Conservation (phyloP, 495 filamentous ascomycete species). For the Bathelium albidoporum region DNA sequence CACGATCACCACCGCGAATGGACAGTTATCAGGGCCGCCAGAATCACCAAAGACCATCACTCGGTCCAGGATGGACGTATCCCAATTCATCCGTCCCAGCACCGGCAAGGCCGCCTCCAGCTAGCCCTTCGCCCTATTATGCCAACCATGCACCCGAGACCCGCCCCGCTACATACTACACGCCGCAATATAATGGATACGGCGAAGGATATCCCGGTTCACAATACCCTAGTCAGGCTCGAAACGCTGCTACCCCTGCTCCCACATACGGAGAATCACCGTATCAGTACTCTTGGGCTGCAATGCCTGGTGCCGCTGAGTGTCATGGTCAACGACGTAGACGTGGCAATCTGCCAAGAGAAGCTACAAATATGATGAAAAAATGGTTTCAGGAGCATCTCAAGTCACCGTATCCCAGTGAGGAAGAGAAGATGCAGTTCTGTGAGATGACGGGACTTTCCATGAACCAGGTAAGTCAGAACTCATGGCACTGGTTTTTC, state of each 20-base stretch:
- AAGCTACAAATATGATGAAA: slow-evolving; percentile 71
- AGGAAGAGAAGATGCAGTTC: slow-evolving; percentile 80
- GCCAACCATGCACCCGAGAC: neutral
- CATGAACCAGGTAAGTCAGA: slow-evolving; percentile 57
- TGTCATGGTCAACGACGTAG: slow-evolving; percentile 36
- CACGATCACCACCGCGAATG: neutral
- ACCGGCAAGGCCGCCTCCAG: neutral
- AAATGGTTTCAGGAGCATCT: slow-evolving; percentile 70
- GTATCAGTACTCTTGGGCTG: neutral
- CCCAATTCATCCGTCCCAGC: neutral
- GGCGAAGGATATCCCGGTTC: neutral
- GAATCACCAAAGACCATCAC: neutral
- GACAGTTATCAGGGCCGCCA: neutral
- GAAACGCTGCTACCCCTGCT: neutral
- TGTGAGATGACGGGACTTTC: slow-evolving; percentile 65
- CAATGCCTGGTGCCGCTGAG: neutral
- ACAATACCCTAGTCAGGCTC: neutral
- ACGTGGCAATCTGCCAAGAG: slow-evolving; percentile 71
- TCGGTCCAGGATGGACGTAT: neutral
- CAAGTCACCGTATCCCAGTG: slow-evolving; percentile 75
- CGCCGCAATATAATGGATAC: neutral
- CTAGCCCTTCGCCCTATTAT: neutral
- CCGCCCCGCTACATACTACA: neutral
- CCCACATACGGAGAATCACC: neutral
- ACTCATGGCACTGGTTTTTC: too few relatives aligned